Evolutionary conservation across 1,284 basidiomycete genomes (phyloP), one percentile per base, ranked within the genome.

Genomic region (Farysia itapuensis): DNA sequence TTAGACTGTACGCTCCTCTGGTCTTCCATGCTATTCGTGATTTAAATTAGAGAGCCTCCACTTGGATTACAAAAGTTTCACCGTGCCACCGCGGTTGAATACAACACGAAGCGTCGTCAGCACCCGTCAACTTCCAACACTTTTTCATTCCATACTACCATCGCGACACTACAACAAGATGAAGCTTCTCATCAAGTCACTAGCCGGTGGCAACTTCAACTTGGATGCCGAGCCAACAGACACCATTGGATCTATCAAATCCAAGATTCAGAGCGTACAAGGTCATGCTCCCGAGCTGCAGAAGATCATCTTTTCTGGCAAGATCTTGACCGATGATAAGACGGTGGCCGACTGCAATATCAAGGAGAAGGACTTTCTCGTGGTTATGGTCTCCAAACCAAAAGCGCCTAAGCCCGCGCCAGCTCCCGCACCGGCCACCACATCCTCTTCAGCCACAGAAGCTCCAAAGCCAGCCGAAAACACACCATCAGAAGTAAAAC

Each of bases 331-430:
- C 15, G 92, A 99, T 78, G 84, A 86, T 50, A 92, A 92, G 81
- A 88, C 87, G 1, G 83, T 99, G 29, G 88, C 85, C 63, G 87
- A 87, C 46, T 89, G 88, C 75, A 86, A 88, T 52, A 89, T 98
- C 81, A 94, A 96, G 80, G 94, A 98, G 80, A 98, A 96, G 81
- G 94, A 96, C 42, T 99, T 99, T 81, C 81, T 98, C 50, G 95
- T 99, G 15, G 84, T 98, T 35, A 98, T 98, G 94, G 89, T 97
- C 34, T 86, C 90, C 43, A 98, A 71, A 46, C 69, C 69, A 5
- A 72, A 72, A 42, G 53, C 54, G 15, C 45, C 65, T 12, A 67
- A 67, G 44, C 51, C 61, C 34, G 44, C 60, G 12, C 44, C 77
- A 14, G 54, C 78, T 11, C 47, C 72, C 14, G 33, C 72, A 12